phyloP scores from a whole-genome alignment of 352 stramenopile genomes.

The Globisporangium nodosum region DNA sequence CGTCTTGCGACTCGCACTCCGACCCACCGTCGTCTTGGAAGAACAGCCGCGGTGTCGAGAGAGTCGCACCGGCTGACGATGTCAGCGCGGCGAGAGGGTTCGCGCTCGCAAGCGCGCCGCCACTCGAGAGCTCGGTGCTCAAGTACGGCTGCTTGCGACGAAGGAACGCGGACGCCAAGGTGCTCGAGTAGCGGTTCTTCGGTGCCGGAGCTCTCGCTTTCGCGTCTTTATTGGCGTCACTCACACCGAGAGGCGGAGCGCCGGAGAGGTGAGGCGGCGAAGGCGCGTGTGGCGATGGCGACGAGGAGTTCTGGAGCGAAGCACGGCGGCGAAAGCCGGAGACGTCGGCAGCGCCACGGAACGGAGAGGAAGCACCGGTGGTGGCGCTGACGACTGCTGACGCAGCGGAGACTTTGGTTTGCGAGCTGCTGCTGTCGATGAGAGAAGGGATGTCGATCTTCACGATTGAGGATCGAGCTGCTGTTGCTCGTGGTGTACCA shows the following conservation, averaged over 20 bases:
- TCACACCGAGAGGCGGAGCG: not conserved
- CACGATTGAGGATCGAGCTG: not conserved
- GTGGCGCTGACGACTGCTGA: not conserved
- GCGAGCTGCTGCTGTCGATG: not conserved
- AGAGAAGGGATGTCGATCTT: constrained; percentile 14
- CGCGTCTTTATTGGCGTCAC: not conserved
- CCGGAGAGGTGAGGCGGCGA: not conserved
- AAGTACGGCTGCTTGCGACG: constrained; percentile 16
- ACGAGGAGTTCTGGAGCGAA: constrained; percentile 4
- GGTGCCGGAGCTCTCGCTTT: constrained; percentile 13
- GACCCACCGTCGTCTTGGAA: constrained; percentile 8
- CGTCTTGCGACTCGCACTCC: constrained; percentile 6
- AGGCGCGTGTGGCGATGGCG: not conserved
- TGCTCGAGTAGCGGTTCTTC: constrained; percentile 11
- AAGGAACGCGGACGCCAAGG: constrained; percentile 10
- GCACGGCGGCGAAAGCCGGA: constrained; percentile 4
- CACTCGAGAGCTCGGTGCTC: not conserved
- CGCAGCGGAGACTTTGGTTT: not conserved
- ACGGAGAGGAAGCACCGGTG: not conserved
- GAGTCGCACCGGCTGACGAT: not conserved
- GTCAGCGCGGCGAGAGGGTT: not conserved
- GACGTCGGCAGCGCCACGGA: not conserved
- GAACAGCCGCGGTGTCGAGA: constrained; percentile 6
- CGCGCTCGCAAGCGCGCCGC: not conserved
- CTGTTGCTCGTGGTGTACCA: not conserved